Evolutionary conservation across 345 rosid species (phyloP), one percentile per base, ranked within the genome.

Genomic region (Acer campestre): DNA sequence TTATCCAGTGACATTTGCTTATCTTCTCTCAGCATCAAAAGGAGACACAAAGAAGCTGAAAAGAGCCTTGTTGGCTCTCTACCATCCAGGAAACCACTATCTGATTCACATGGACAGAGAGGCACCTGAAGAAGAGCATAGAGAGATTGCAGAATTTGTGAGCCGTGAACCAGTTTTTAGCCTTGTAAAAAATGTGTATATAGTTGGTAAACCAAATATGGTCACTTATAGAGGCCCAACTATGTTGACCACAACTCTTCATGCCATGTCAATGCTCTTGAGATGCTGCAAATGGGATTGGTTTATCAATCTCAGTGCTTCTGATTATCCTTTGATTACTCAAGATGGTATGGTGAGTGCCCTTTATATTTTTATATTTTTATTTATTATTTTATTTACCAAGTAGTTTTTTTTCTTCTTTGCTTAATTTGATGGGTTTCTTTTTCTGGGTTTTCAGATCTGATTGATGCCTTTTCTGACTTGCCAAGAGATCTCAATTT

Each of bases 331-430:
- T 67, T 68, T 95, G 59, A 84, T 91, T 5, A 93, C 97, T 80
- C 97, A 92, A 92, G 99, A 95, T 90, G 97, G 99, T 93, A 95
- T 82, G 98, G 97, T 95, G 97, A 95, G 98, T 95, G 89, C 12
- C 79, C 17, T 71, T 66, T 64, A 35, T 22, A 67, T 29, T 2
- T 29, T 2, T 29, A 2, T 29, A 25, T 29, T 29, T 29, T 25
- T 25, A 25, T 25, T 25, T 25, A 1, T 25, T 25, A n/a, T 25
- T 20, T 71, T 70, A 11, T n/a, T 40, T 59, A 46, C 49, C 46
- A 42, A 42, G 0, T 46, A 46, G 49, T 46, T 46, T 31, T 20
- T 25, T 59, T 29, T 9, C n/a, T 1, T 27, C 25, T 62, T 55
- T 18, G 16, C 48, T 56, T 12, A 14, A 31, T 51, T 35, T 77